Base-by-base conservation (phyloP, 257 asterid genomes). In the Phtheirospermum japonicum region DNA sequence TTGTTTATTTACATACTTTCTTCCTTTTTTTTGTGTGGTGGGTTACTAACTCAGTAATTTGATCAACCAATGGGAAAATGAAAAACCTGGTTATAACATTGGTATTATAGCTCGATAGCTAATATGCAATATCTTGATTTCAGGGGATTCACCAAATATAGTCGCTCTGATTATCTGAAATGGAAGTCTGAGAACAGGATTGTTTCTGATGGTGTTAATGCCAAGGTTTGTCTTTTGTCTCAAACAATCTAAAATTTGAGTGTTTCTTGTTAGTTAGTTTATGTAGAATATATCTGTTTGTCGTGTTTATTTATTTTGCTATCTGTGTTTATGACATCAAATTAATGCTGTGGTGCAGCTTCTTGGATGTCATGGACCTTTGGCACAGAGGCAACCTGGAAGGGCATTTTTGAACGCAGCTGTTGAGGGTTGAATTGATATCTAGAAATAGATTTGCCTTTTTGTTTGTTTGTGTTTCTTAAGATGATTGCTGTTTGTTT, bases 311-410 rank as follows among this genome's bases (percentile, higher is more conserved):
- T 7, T 39, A 0, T 39, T 39, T 39, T 39, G 45, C 45, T 39
- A 39, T 39, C 13, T 39, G 45, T 39, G 45, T 1, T 39, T 0
- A 39, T 39, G 45, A 39, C 45, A 39, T 39, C 10, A 39, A 39
- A 39, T 39, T 10, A 9, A 39, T 39, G 45, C 1, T 39, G 4
- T 19, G 16, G 32, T 52, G 61, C 68, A 69, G 75, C 79, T 74
- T 65, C 74, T 74, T 31, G 79, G 79, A 50, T 69, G 72, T 16
- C 79, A 59, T 43, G 75, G 79, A 23, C 72, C 72, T 26, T 55
- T 74, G 70, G 75, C 75, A 8, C n/a, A 16, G 0, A 69, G 79
- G 65, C 16, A 68, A 42, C 65, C 79, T 7, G 75, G 75, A 36
- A 49, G 61, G 34, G 79, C 79, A 33, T 74, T 74, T 54, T 10